Evolutionary conservation across 805 yeast genomes (phyloP), one percentile per base, ranked within the genome.

Genomic region (Wickerhamiella alocasiicola): DNA sequence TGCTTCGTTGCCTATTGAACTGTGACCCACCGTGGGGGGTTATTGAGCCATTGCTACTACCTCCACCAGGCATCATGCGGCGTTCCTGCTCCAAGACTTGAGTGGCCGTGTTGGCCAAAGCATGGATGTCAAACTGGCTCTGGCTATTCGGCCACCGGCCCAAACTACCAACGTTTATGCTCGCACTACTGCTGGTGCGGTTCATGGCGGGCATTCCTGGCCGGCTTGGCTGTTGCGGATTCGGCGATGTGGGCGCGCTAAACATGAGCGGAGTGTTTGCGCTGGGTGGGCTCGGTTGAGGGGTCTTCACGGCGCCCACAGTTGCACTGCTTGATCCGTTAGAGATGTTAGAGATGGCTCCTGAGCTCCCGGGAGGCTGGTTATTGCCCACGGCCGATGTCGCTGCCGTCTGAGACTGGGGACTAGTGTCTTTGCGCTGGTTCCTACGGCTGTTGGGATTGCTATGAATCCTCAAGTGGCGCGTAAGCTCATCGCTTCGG

Each of bases 401-500:
- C n/a, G n/a, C n/a, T n/a, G n/a, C n/a, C n/a, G n/a, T 15, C 19
- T 23, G 11, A 11, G 26, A 23, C 26, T 23, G 11, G 26, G 7
- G 11, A 11, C 11, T 11, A 7, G 26, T 23, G 24, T 43, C 42
- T 17, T 43, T 45, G 36, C 45, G 26, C 26, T 23, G 43, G 31
- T 40, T 44, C 20, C 64, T 46, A 24, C 66, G 51, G 19, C 60
- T 52, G 52, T 56, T 54, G 17, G 63, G 60, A 46, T 64, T 64
- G 7, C 65, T 51, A 61, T 84, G 95, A 40, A 81, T 85, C 47
- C 94, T 65, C 37, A 80, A 67, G 61, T 84, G 95, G 49, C 95
- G 67, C 11, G 94, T 84, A 43, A 84, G 68, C 62, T 84, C 95
- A 61, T 85, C 95, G 20, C 78, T 69, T 47, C 95, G 70, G 44